Conservation (phyloP, 352 stramenopile genomes). For the Phytophthora cryptogea region DNA sequence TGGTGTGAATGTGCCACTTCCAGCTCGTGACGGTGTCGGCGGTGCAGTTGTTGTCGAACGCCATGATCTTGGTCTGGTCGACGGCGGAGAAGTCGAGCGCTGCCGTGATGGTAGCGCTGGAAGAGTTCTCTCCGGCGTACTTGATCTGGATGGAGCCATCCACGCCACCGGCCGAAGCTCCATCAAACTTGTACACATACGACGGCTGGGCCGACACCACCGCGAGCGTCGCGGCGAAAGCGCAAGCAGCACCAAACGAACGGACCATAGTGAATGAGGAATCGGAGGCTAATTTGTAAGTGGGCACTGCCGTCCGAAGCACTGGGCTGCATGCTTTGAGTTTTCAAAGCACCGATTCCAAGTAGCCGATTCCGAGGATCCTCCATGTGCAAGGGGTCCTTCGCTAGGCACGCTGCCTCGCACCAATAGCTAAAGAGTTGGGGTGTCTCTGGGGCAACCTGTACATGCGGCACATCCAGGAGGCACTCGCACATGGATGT, state of each 20-base stretch:
- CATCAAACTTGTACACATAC: constrained; percentile 53
- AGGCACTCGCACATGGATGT: background rate
- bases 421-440: constrained; percentile 1
- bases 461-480: constrained; percentile 5
- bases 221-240: constrained; percentile 15
- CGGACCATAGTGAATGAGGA: constrained; percentile 22
- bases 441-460: constrained; percentile 4
- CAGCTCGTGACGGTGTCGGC: constrained; percentile 36
- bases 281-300: constrained; percentile 5
- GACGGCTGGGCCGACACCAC: constrained; percentile 25
- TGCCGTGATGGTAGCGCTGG: constrained; percentile 41
- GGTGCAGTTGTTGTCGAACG: constrained; percentile 48
- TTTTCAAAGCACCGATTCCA: no score
- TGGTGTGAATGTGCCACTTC: constrained; percentile 68
- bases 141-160: constrained; percentile 44
- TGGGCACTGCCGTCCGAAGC: background rate
- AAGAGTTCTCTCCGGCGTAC: constrained; percentile 38
- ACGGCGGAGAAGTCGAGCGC: constrained; percentile 49
- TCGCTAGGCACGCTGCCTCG: background rate
- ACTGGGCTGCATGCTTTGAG: background rate
- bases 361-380: background rate
- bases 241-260: constrained; percentile 9
- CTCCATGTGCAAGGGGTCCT: background rate
- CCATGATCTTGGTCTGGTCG: constrained; percentile 27
- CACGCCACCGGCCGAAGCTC: constrained; percentile 34